These are phyloP conservation scores for Dactylellina haptotyla DNA, from an alignment of 2,329 filamentous ascomycete genomes.

Conservation along the genomic window DNA sequence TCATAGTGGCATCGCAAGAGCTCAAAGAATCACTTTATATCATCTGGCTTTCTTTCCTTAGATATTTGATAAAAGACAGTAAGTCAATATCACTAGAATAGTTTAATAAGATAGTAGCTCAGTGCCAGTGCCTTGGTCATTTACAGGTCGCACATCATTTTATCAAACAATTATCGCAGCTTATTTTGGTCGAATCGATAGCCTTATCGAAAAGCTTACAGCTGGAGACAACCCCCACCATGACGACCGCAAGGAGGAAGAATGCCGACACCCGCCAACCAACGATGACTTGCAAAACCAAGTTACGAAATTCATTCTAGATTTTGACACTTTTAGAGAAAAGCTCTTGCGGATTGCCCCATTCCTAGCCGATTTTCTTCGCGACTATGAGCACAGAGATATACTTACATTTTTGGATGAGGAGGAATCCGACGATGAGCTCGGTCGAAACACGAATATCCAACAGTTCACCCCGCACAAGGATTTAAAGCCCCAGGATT, in stretches of 20 bases:
- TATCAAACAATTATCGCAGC: neutral
- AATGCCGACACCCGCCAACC: neutral
- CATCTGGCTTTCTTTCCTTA: slow-evolving; percentile 12
- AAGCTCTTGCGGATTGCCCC: neutral
- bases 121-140: neutral
- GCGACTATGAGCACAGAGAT: neutral
- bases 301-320: neutral
- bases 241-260: neutral
- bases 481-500: slow-evolving; percentile 21
- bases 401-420: neutral
- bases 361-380: neutral
- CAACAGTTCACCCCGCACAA: neutral
- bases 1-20: neutral
- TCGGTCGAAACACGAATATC: neutral
- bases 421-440: neutral
- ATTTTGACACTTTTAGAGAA: neutral
- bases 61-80: neutral
- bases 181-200: neutral
- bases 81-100: neutral
- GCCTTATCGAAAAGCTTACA: slow-evolving; percentile 6
- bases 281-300: neutral
- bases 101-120: neutral
- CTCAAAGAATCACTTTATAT: slow-evolving; percentile 5
- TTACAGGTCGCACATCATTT: neutral
- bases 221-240: neutral